Evolutionary conservation across 2,329 filamentous ascomycete genomes (phyloP).

Genomic region (Mariannaea elegans): DNA sequence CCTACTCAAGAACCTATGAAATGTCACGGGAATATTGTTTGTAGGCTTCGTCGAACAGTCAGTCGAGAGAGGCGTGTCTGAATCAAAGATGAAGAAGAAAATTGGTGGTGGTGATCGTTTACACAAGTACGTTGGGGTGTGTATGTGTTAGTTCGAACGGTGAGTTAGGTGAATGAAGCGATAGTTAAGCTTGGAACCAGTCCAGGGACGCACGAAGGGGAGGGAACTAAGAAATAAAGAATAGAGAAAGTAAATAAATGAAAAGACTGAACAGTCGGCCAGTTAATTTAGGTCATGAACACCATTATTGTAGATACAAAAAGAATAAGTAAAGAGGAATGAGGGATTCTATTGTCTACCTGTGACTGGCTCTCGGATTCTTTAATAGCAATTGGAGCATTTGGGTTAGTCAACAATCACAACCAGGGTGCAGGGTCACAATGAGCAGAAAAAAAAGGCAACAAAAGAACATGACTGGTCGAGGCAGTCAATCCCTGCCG

Average conservation of each 20-base stretch:
- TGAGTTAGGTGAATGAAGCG: conserved; percentile 20
- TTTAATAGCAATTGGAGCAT: conserved; percentile 34
- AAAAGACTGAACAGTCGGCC: conserved; percentile 32
- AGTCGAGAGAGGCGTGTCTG: not conserved
- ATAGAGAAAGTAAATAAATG: conserved; percentile 20
- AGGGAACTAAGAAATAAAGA: conserved; percentile 24
- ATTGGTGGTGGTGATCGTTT: not conserved
- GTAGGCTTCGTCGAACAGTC: not conserved
- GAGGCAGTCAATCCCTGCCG: not conserved
- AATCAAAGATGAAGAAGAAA: not conserved
- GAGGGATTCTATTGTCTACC: conserved; percentile 26
- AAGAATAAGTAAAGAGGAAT: conserved; percentile 21
- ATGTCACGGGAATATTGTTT: not conserved
- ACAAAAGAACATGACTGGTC: conserved; percentile 14
- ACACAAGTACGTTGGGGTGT: not conserved
- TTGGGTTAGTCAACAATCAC: conserved; percentile 17
- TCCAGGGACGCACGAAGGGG: conserved; percentile 21
- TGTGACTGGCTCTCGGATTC: conserved; percentile 31
- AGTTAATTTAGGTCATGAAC: conserved; percentile 36
- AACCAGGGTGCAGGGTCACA: conserved; percentile 18
- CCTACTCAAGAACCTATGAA: conserved; percentile 5
- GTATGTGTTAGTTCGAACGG: conserved; percentile 28
- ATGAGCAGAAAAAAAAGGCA: conserved; percentile 12
- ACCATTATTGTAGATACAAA: conserved; percentile 39
- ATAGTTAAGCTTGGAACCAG: conserved; percentile 26